Evolutionary conservation across 805 yeast species (phyloP).

Genomic region (Candida koratica): DNA sequence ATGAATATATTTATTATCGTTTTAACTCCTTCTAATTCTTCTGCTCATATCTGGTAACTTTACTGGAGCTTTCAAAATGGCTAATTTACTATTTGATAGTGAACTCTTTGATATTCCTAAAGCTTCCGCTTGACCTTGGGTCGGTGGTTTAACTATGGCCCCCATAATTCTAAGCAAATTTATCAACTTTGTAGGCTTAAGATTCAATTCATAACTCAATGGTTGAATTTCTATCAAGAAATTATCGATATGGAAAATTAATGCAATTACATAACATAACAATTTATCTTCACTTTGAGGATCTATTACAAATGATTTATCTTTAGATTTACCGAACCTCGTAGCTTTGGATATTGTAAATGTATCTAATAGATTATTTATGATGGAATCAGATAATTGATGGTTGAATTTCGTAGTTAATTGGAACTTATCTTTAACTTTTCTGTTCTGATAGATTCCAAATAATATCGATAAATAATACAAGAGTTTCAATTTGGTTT

Average conservation of each 20-base stretch:
- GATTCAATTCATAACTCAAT: conserved; percentile 75
- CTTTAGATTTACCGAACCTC: conserved; percentile 68
- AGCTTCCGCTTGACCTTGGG: conserved; percentile 71
- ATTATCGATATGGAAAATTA: conserved; percentile 70
- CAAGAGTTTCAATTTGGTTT: conserved; percentile 61
- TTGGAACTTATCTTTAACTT: conserved; percentile 54
- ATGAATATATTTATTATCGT: no score
- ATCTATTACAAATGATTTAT: conserved; percentile 73
- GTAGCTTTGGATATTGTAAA: conserved; percentile 68
- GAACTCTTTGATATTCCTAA: conserved; percentile 60
- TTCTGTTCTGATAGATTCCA: conserved; percentile 74
- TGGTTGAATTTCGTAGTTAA: conserved; percentile 56
- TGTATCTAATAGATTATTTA: conserved; percentile 67
- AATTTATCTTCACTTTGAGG: conserved; percentile 86
- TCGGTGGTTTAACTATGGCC: conserved; percentile 67
- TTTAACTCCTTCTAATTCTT: conserved; percentile 35
- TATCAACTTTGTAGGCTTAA: conserved; percentile 70
- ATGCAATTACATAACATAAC: conserved; percentile 70
- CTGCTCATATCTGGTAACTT: conserved; percentile 78
- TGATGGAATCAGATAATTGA: conserved; percentile 65
- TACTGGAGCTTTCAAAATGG: conserved; percentile 82
- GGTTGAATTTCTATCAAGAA: conserved; percentile 75
- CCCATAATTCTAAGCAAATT: conserved; percentile 78
- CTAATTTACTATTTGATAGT: conserved; percentile 69
- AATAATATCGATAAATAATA: conserved; percentile 76